Base-by-base conservation (phyloP, 2,329 filamentous ascomycete genomes). In the Xylariaceae sp. region DNA sequence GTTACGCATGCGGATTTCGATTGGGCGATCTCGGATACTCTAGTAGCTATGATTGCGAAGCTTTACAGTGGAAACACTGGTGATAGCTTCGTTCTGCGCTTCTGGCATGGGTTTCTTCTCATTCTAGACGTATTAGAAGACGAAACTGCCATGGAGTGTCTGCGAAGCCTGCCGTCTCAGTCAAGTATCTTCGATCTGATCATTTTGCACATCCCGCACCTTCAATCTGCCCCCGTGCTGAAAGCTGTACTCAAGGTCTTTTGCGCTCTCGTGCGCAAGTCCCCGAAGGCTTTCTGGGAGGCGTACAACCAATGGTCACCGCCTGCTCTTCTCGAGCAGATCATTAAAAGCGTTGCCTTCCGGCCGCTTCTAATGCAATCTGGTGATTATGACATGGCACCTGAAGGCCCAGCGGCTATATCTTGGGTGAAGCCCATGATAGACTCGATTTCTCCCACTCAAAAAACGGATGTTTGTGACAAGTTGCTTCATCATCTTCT, bases 231-330 rank as follows among this genome's bases (percentile, higher is more conserved):
- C 58, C 76, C 78, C 1, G 83, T 89, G 18, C 78, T 96, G 60
- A 79, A 86, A 10, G 81, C 87, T 59, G 78, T 94, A 13, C 80
- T 96, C 51, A 84, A 86, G 58, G 85, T 87, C 1, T 82, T 96
- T 62, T 84, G 83, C 50, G 79, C 78, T 10, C 80, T 97, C 13
- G 78, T 97, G 55, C 82, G 87, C 64, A 92, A 89, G 67, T 88
- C 90, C 0, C 82, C 91, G 0, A 83, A 82, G 57, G 88, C 89
- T 50, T 94, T 97, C 67, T 97, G 93, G 93, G 88, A 91, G 67
- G 88, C 91, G 1, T 88, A 96, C 75, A 87, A 89, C 54, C 84
- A 90, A 35, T 90, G 93, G 54, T 88, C 89, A 0, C 88, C 91
- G 2, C 86, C 87, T 48, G 85, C 88, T 39, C 85, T 97, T 52